These are phyloP conservation scores for Xylariales sp. DNA, from an alignment of 2,329 filamentous ascomycete species.

Conservation along the genomic window DNA sequence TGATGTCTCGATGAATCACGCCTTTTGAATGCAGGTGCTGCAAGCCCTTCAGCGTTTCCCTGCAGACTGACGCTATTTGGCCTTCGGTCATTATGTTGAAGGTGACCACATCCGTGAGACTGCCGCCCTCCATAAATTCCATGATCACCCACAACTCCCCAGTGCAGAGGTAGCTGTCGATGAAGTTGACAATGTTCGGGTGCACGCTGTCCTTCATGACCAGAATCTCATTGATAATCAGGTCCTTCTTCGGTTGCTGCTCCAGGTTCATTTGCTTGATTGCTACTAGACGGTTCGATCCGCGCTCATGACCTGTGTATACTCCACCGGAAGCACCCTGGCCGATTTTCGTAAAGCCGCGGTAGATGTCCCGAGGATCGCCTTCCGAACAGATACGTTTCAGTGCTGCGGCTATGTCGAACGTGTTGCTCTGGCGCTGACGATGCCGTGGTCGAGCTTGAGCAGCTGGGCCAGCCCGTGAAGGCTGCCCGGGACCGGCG, in stretches of 20 bases:
- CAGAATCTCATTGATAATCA: conserved; percentile 98
- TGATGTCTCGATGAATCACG: conserved; percentile 98
- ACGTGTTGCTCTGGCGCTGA: conserved; percentile 69
- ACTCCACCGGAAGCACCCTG: conserved; percentile 96
- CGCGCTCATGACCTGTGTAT: conserved; percentile 82
- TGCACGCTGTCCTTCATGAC: conserved; percentile 99
- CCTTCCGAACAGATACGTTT: conserved; percentile 86
- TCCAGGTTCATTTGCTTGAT: conserved; percentile 99
- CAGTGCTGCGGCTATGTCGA: conserved; percentile 78
- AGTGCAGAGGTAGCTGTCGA: conserved; percentile 87
- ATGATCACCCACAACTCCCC: conserved; percentile 98
- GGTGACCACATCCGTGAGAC: conserved; percentile 94
- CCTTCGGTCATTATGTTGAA: conserved; percentile 99
- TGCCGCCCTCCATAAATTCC: conserved; percentile 99
- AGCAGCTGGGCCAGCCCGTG: conserved; percentile 34
- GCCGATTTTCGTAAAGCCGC: conserved; percentile 87
- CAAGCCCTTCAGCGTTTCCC: conserved; percentile 85
- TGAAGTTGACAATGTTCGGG: conserved; percentile 98
- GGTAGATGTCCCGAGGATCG: conserved; percentile 84
- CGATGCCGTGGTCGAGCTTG: conserved; percentile 69
- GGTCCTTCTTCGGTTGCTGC: conserved; percentile 96
- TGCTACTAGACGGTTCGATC: conserved; percentile 81
- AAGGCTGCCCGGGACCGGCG: conserved; percentile 25
- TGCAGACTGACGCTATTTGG: conserved; percentile 92
- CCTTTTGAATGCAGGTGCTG: conserved; percentile 97